These are phyloP conservation scores for Pythium scleroteichum DNA, from an alignment of 352 stramenopile genomes.

Conservation along the genomic window DNA sequence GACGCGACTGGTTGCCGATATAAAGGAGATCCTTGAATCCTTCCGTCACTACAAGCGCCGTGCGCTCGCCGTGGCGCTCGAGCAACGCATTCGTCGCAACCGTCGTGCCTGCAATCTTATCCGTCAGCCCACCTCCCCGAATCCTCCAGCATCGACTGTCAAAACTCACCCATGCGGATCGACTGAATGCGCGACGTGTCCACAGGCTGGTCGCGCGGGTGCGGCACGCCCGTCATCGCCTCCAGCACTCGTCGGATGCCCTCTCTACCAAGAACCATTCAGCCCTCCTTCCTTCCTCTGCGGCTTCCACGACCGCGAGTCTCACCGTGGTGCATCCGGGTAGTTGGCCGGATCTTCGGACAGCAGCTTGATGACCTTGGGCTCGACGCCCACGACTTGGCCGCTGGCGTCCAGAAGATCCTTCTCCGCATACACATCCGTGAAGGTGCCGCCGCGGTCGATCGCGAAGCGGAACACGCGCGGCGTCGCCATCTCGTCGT, in stretches of 20 bases:
- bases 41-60: slow-evolving; percentile 94
- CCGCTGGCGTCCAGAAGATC: slow-evolving; percentile 69
- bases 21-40: slow-evolving; percentile 96
- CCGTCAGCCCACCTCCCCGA: neutral
- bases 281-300: neutral
- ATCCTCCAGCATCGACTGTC: neutral
- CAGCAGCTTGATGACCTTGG: slow-evolving; percentile 96
- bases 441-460: slow-evolving; percentile 98
- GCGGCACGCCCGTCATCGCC: slow-evolving; percentile 85
- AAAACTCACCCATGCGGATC: slow-evolving; percentile 93
- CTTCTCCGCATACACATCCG: slow-evolving; percentile 96
- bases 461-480: slow-evolving; percentile 95
- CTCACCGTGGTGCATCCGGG: slow-evolving; percentile 92
- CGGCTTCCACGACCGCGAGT: slow-evolving; percentile 45
- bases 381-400: slow-evolving; percentile 44
- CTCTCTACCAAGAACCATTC: slow-evolving; percentile 40
- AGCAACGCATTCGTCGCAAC: slow-evolving; percentile 99
- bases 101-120: slow-evolving; percentile 82
- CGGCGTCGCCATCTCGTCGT: slow-evolving; percentile 16
- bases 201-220: slow-evolving; percentile 84
- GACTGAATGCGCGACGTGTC: slow-evolving; percentile 92
- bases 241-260: slow-evolving; percentile 95
- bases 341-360: slow-evolving; percentile 98
- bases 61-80: slow-evolving; percentile 95
- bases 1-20: slow-evolving; percentile 98